These are phyloP conservation scores for Infundibulicybe gibba DNA, from an alignment of 768 basidiomycete species.

Conservation along the genomic window DNA sequence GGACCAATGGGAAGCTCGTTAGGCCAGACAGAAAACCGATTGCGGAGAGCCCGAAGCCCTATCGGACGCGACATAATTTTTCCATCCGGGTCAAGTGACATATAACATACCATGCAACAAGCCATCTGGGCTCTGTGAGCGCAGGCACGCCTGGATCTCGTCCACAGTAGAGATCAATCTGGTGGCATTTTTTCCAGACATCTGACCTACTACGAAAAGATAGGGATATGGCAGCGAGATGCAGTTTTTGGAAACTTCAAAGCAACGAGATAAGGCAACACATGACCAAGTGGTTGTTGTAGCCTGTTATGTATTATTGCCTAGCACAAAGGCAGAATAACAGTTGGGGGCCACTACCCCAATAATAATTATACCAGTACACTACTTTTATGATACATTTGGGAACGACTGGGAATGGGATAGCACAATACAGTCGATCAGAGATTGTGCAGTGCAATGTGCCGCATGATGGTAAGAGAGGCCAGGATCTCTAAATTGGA, in stretches of 20 bases:
- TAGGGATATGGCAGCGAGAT: too few relatives aligned
- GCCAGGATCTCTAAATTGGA: slow-evolving; percentile 42
- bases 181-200: too few relatives aligned
- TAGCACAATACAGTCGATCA: slow-evolving; percentile 1
- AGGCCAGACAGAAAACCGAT: slow-evolving; percentile 53
- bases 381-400: too few relatives aligned
- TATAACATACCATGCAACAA: slow-evolving; percentile 24
- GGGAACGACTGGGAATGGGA: too few relatives aligned
- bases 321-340: too few relatives aligned
- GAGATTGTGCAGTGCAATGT: slow-evolving; percentile 46
- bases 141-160: slow-evolving; percentile 29
- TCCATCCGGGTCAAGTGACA: slow-evolving; percentile 4
- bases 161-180: slow-evolving; percentile 15
- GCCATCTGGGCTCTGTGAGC: slow-evolving; percentile 25
- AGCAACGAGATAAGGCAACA: too few relatives aligned
- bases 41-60: slow-evolving; percentile 55
- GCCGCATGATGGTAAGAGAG: slow-evolving; percentile 55
- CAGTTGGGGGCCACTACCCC: too few relatives aligned
- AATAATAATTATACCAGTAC: too few relatives aligned
- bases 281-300: too few relatives aligned
- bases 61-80: slow-evolving; percentile 1
- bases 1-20: slow-evolving; percentile 45
- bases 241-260: too few relatives aligned
- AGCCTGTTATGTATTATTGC: too few relatives aligned
- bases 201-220: too few relatives aligned